Evolutionary conservation across 257 asterid genomes (phyloP).

Genomic region (Linderniella brevidens): DNA sequence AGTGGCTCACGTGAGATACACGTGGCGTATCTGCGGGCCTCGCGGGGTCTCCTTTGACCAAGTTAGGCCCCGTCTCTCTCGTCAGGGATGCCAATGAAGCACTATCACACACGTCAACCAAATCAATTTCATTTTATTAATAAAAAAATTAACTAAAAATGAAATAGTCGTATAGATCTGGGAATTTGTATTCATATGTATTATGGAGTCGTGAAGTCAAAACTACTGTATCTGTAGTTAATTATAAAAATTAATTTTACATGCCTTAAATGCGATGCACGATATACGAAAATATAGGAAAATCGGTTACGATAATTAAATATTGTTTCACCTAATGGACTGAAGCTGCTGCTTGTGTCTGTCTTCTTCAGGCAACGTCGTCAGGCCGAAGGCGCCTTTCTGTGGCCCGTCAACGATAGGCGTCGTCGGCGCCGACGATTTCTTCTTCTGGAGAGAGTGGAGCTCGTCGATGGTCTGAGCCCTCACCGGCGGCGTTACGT

Average conservation of each 20-base stretch:
- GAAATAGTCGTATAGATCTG: neutral
- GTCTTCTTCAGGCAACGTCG: slow-evolving; percentile 14
- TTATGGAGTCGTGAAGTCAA: too few relatives aligned
- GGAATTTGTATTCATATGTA: too few relatives aligned
- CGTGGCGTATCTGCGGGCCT: slow-evolving; percentile 23
- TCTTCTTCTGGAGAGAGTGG: slow-evolving; percentile 53
- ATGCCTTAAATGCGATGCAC: too few relatives aligned
- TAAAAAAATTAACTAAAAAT: neutral
- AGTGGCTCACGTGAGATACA: slow-evolving; percentile 11
- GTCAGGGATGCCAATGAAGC: slow-evolving; percentile 29
- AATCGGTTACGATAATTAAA: too few relatives aligned
- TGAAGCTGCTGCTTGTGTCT: slow-evolving; percentile 24
- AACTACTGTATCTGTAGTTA: too few relatives aligned
- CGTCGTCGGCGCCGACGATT: slow-evolving; percentile 20
- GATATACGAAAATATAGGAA: too few relatives aligned
- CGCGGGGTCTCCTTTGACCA: slow-evolving; percentile 29
- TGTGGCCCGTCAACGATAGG: slow-evolving; percentile 15
- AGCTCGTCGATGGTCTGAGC: slow-evolving; percentile 58
- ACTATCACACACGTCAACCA: slow-evolving; percentile 8
- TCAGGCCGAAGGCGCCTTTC: slow-evolving; percentile 10
- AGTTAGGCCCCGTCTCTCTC: slow-evolving; percentile 25
- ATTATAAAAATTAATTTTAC: too few relatives aligned
- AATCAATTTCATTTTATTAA: neutral
- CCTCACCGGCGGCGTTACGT: slow-evolving; percentile 42
- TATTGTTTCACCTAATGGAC: slow-evolving; percentile 19